A percentile compares a stretch with the other conserved stretches of the same genome.
Conservation (phyloP, 768 basidiomycete species). For the Naganishia randhawae region DNA sequence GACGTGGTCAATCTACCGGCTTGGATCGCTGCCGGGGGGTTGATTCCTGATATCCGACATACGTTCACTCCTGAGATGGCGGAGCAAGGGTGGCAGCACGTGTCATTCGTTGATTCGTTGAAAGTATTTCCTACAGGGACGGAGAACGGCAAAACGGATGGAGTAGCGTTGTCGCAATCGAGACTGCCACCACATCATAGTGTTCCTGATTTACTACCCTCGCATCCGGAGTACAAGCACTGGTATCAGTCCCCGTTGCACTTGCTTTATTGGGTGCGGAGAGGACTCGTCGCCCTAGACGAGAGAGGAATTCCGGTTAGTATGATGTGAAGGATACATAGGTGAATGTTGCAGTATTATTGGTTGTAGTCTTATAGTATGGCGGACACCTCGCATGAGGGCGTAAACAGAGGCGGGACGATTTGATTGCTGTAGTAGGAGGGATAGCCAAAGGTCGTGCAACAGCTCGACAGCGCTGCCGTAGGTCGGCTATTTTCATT, state of each 20-base stretch:
- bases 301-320: conserved; percentile 26
- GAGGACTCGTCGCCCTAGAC: conserved; percentile 25
- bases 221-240: conserved; percentile 23
- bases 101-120: conserved; percentile 39
- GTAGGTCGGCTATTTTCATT: too few species aligned
- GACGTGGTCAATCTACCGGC: conserved; percentile 42
- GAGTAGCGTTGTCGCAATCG: neutral
- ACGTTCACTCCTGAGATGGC: conserved; percentile 15
- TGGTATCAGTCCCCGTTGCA: conserved; percentile 30
- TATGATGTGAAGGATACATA: too few species aligned
- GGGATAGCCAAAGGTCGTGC: too few species aligned
- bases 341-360: too few species aligned
- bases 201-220: conserved; percentile 22
- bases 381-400: too few species aligned
- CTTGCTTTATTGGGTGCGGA: conserved; percentile 27
- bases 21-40: conserved; percentile 44
- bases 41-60: conserved; percentile 27
- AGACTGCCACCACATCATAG: neutral
- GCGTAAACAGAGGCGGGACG: too few species aligned
- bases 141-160: neutral
- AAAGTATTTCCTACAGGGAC: conserved; percentile 50
- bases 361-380: too few species aligned
- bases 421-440: too few species aligned
- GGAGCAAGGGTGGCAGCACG: conserved; percentile 42
- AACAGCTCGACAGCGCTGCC: too few species aligned